Conservation (phyloP, 441 rosid genomes). For the Mallotus repandus region DNA sequence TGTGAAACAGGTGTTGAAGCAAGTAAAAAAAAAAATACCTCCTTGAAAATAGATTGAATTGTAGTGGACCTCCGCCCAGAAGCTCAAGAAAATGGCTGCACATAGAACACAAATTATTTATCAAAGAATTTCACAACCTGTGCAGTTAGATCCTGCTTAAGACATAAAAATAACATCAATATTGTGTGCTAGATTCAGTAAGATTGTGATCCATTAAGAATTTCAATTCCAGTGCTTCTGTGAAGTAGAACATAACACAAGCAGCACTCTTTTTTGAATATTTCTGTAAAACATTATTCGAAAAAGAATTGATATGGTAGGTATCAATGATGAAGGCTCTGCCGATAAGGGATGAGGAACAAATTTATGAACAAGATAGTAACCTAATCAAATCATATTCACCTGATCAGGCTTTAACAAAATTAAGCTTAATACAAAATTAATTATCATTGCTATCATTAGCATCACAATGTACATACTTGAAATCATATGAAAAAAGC, state of each 20-base stretch:
- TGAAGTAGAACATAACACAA: background rate
- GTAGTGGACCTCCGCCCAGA: conserved; percentile 99
- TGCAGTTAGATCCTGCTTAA: background rate
- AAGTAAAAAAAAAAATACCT: conserved; percentile 44
- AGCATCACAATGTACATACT: background rate
- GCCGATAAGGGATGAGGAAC: background rate
- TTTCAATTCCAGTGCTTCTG: background rate
- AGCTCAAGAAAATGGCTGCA: conserved; percentile 88
- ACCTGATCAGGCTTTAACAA: background rate
- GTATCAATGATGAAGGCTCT: background rate
- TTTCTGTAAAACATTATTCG: background rate
- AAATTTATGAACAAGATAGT: background rate
- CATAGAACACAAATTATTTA: conserved; percentile 1
- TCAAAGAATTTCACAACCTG: conserved; percentile 6
- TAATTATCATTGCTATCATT: background rate
- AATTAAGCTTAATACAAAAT: background rate
- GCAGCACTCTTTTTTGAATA: background rate
- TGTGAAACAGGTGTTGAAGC: background rate
- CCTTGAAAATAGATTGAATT: conserved; percentile 84
- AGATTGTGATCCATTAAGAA: background rate
- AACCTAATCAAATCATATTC: too few species aligned
- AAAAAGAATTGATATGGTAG: background rate
- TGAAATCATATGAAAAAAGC: background rate
- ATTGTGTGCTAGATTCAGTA: background rate
- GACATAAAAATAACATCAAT: background rate